Base-by-base conservation (phyloP, 805 yeast genomes). In the Cyberlindnera euphorbiae region DNA sequence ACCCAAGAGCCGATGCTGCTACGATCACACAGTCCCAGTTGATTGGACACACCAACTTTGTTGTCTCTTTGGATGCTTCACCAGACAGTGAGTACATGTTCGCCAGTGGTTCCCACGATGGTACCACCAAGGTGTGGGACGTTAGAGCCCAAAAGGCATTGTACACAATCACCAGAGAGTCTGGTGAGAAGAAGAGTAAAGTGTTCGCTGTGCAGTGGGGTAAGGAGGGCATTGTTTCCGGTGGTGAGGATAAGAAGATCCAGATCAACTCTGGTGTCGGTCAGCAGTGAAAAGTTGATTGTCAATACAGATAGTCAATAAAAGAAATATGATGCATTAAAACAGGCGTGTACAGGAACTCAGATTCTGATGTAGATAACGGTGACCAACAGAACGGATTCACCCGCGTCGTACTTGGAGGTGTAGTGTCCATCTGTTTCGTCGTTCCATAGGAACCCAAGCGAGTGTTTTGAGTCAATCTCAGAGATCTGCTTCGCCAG, bases 71-170 rank as follows among this genome's bases (percentile, higher is more conserved):
- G 47, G 75, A 81, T 19, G 74, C 82, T 5, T 73, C 80, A 40
- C 95, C 97, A 7, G 75, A 73, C 36, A 84, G 79, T 55, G 85
- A 80, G 33, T 80, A 84, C 62, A 77, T 86, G 79, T 72, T 93
- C 50, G 77, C 85, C 15, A 85, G 96, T 5, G 95, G 82, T 10
- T 86, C 96, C n/a, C 96, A 89, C 58, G 98, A 93, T 60, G 96
- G 97, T 17, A 85, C 95, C 1, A 90, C 82, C 29, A 80, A 88
- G 53, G 82, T 93, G 15, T 93, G 98, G 98, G 98, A 90, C 60
- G 74, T 90, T 8, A 78, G 98, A 55, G 82, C 96, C 5, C 82
- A 79, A 45, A 75, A 79, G 51, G 72, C 93, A 10, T 66, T 93
- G 65, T 87, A 83, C 59, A 84, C 94, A 6, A 77, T 93, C 32